These are phyloP conservation scores for Xylaria longipes DNA, from an alignment of 495 filamentous ascomycete species.

Conservation along the genomic window DNA sequence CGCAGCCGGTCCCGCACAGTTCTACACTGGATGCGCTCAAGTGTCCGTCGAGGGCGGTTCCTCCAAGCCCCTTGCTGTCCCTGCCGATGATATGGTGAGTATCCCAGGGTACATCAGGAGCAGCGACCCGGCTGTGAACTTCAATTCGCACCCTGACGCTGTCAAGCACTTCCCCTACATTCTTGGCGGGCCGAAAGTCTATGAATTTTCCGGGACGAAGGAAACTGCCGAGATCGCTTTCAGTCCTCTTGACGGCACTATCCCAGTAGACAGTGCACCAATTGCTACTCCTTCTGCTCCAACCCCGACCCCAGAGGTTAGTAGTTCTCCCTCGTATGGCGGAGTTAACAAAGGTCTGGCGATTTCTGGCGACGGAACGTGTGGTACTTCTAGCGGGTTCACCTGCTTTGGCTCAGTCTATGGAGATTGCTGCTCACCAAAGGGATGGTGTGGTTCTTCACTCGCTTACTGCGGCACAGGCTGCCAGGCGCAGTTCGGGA, in stretches of 20 bases:
- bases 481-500: background rate
- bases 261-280: background rate
- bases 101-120: constrained; percentile 67
- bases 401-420: background rate
- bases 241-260: background rate
- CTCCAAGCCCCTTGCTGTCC: constrained; percentile 30
- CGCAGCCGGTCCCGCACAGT: constrained; percentile 68
- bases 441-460: constrained; percentile 11
- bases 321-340: background rate
- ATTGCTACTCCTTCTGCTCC: background rate
- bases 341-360: background rate
- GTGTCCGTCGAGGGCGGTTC: constrained; percentile 60
- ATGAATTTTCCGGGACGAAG: background rate
- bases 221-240: constrained; percentile 4
- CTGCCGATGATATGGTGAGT: constrained; percentile 52
- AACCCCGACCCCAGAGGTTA: background rate
- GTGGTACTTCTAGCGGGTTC: constrained; percentile 5
- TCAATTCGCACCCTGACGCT: constrained; percentile 44
- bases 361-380: constrained; percentile 2
- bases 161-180: constrained; percentile 11
- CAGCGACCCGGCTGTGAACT: constrained; percentile 58
- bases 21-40: constrained; percentile 71
- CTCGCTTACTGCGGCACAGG: background rate
- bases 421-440: background rate
- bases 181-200: background rate